Percentiles rank a stretch among this genome's conserved stretches.
Evolutionary conservation across 495 filamentous ascomycete genomes (phyloP).

Genomic region (Penicillium angulare): DNA sequence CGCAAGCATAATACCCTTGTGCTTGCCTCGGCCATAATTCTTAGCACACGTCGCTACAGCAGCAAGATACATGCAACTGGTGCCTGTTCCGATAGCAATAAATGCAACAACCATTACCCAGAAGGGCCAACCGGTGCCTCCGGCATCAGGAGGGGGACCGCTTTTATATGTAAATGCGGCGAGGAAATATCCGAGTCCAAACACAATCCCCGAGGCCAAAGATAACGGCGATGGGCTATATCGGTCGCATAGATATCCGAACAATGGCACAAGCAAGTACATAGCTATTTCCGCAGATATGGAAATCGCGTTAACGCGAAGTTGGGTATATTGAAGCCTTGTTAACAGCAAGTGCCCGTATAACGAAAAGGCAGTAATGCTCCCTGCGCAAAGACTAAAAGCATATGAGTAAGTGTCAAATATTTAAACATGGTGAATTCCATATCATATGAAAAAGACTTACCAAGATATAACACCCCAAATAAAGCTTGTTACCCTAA

Average conservation of each 20-base stretch:
- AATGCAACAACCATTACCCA: constrained; percentile 83
- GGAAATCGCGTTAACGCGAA: constrained; percentile 84
- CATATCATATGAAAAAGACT: constrained; percentile 6
- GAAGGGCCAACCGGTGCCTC: constrained; percentile 69
- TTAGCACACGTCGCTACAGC: constrained; percentile 94
- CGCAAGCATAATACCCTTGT: constrained; percentile 85
- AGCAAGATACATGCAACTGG: constrained; percentile 79
- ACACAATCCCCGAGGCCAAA: constrained; percentile 66
- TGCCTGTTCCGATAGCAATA: constrained; percentile 74
- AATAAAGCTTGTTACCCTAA: constrained; percentile 55
- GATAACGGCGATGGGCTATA: constrained; percentile 74
- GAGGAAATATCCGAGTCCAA: constrained; percentile 77
- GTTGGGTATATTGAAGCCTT: constrained; percentile 79
- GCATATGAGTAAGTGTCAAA: constrained; percentile 8
- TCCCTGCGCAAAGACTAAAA: constrained; percentile 71
- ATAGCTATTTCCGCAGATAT: constrained; percentile 80
- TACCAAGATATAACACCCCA: constrained; percentile 62
- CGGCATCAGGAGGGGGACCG: constrained; percentile 54
- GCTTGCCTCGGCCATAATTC: constrained; percentile 87
- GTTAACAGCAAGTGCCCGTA: constrained; percentile 87
- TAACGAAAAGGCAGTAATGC: constrained; percentile 83
- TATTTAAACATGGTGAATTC: not conserved
- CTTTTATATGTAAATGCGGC: constrained; percentile 75
- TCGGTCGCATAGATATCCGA: constrained; percentile 88
- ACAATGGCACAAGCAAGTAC: constrained; percentile 85